Evolutionary conservation across 2,329 filamentous ascomycete species (phyloP).

Genomic region (Seiridium unicorne): DNA sequence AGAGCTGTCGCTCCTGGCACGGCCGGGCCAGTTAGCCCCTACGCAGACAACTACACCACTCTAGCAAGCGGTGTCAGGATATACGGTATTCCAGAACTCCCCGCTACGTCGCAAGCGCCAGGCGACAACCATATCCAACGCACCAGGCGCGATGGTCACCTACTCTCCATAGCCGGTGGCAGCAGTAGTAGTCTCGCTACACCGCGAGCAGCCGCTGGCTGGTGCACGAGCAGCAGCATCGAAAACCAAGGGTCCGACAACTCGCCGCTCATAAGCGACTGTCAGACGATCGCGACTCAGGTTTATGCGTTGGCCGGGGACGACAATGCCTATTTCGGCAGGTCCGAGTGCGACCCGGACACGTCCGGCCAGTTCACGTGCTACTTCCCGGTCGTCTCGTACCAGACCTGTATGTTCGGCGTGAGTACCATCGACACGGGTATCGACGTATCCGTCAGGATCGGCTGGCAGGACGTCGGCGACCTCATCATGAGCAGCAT

Average conservation of each 20-base stretch:
- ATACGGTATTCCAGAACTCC: neutral
- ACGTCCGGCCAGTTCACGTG: neutral
- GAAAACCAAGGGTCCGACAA: slow-evolving; percentile 4
- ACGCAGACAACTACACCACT: neutral
- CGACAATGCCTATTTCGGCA: slow-evolving; percentile 4
- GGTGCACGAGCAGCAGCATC: neutral
- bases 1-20: neutral
- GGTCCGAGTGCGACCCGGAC: slow-evolving; percentile 5
- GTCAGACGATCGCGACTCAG: slow-evolving; percentile 1
- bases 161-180: neutral
- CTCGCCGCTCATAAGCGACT: slow-evolving; percentile 7
- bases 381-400: slow-evolving; percentile 7
- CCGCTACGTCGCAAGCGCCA: neutral
- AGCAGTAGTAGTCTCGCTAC: neutral
- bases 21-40: neutral
- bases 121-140: neutral
- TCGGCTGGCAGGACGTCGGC: slow-evolving; percentile 7
- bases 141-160: neutral
- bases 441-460: neutral
- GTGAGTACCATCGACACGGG: neutral
- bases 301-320: neutral
- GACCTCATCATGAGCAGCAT: slow-evolving; percentile 6
- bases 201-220: neutral
- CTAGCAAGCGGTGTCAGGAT: slow-evolving; percentile 6
- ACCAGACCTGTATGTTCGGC: slow-evolving; percentile 5